Percentiles rank a stretch among this genome's conserved stretches.
Conservation (phyloP, 2,329 filamentous ascomycete genomes). For the Cryphonectria radicalis region DNA sequence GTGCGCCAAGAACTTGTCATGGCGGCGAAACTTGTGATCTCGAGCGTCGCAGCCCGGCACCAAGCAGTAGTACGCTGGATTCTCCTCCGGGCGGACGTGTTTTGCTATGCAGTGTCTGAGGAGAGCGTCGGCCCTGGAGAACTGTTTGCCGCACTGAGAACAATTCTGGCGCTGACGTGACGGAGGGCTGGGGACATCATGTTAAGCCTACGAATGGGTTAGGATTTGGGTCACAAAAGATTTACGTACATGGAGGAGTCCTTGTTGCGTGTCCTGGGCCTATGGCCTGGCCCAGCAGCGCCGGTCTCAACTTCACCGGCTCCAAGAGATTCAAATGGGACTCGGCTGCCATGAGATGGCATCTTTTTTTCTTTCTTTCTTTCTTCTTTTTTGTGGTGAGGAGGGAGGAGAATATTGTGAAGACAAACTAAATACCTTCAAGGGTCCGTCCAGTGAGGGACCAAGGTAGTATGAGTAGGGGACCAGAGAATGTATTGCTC, state of each 20-base stretch:
- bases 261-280: background rate
- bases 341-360: background rate
- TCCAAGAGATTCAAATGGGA: background rate
- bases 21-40: slow-evolving; percentile 1
- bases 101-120: background rate
- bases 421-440: background rate
- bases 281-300: background rate
- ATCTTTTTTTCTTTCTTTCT: background rate
- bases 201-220: background rate
- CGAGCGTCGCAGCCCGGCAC: background rate
- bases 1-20: background rate
- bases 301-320: background rate
- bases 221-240: too few relatives aligned
- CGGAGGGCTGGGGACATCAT: background rate
- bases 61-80: background rate
- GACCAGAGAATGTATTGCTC: background rate
- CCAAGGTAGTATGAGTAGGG: background rate
- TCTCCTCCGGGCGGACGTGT: background rate
- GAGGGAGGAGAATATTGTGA: background rate
- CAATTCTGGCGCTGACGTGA: background rate
- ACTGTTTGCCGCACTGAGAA: background rate
- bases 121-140: background rate
- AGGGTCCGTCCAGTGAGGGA: background rate
- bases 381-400: background rate
- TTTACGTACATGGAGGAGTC: background rate